Base-by-base conservation (phyloP, 1,139 yeast species). In the Arxiozyma telluris region DNA sequence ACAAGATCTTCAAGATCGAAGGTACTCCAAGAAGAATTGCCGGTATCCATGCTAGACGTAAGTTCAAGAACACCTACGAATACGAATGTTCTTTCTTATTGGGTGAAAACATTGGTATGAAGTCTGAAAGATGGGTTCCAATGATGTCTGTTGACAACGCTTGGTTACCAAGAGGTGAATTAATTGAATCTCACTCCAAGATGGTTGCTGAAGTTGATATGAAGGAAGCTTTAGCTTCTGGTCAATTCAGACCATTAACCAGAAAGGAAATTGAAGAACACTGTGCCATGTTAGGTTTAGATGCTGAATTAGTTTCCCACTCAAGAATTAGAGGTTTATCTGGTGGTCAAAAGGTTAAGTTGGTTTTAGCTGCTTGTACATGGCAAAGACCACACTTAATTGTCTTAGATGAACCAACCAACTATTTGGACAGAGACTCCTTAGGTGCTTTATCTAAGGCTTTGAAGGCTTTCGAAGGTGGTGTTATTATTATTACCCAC, bases 341-440 rank as follows among this genome's bases (percentile, higher is more conserved):
- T 67, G 98, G 98, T 86, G 98, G 98, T 83, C 98, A 93, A 83
- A 93, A 93, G 85, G 98, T 93, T 77, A 93, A 93, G 82, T 87
- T 93, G 76, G 98, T 93, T 71, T 82, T 93, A 75, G 98, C 98
- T 78, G 98, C 98, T 78, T 89, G 98, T 85, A 90, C 98, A 61
- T 93, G 98, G 98, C 97, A 91, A 83, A 91, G 98, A 84, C 98
- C 98, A 74, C 98, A 93, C 77, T 84, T 93, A 82, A 91, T 93
- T 71, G 98, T 93, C 70, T 88, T 93, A 77, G 98, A 93, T 83
- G 97, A 90, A 82, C 96, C 96, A 81, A 93, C 98, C 73, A 93
- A 93, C 81, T 93, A 93, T 79, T 84, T 93, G 82, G 98, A 93
- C 78, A 85, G 98, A 81, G 98, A 93, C 80, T 93, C 98, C 66